Percentiles rank a stretch among this genome's conserved stretches.
Conservation (phyloP, 2,329 filamentous ascomycete genomes). For the Diplodia corticola region DNA sequence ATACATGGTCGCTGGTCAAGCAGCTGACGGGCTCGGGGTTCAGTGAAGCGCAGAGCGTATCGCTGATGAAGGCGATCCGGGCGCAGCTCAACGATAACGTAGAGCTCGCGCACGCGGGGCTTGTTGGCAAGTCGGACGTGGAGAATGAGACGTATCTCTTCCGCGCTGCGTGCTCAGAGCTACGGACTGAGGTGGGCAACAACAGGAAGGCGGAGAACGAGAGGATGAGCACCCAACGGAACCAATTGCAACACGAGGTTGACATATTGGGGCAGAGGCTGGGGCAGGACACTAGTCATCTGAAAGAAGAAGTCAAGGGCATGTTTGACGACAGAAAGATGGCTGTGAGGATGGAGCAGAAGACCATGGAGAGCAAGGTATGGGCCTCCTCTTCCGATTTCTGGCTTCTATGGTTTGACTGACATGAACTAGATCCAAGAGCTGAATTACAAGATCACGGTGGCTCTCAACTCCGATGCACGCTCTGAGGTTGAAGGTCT, state of each 20-base stretch:
- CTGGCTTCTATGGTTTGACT: not conserved
- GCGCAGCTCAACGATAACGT: conserved; percentile 75
- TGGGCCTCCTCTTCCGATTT: conserved; percentile 28
- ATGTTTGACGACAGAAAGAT: conserved; percentile 97
- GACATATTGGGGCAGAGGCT: conserved; percentile 86
- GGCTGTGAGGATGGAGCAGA: conserved; percentile 84
- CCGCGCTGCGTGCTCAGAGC: conserved; percentile 86
- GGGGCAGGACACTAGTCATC: conserved; percentile 74
- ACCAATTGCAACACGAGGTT: conserved; percentile 88
- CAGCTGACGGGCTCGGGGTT: conserved; percentile 73
- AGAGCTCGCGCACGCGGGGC: conserved; percentile 72
- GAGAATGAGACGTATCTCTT: conserved; percentile 90
- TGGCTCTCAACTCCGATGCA: conserved; percentile 82
- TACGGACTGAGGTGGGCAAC: conserved; percentile 82
- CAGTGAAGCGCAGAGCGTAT: conserved; percentile 71
- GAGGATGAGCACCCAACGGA: conserved; percentile 77
- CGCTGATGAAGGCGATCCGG: conserved; percentile 89
- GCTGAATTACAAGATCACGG: conserved; percentile 94
- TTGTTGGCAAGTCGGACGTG: conserved; percentile 88
- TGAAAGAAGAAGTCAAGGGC: conserved; percentile 90
- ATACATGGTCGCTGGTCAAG: conserved; percentile 86
- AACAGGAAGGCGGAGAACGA: conserved; percentile 76
- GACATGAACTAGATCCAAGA: conserved; percentile 74
- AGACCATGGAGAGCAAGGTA: conserved; percentile 77
- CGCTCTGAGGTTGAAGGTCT: conserved; percentile 90